Conservation (phyloP, 257 asterid species). For the Solanum paucissectum region DNA sequence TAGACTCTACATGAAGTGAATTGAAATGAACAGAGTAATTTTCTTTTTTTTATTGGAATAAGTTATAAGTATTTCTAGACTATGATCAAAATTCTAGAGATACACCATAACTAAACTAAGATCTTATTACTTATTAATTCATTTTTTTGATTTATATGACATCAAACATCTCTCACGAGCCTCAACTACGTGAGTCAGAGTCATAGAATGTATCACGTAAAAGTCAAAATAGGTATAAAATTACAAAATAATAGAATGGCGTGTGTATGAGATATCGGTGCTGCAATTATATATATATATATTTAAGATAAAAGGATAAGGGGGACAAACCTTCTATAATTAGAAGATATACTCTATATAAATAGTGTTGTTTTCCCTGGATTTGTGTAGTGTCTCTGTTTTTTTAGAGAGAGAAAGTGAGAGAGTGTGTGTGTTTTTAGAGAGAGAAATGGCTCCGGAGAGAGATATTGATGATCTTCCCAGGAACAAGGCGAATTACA, state of each 20-base stretch:
- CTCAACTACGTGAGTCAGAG: too few species aligned
- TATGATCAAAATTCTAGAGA: accelerated
- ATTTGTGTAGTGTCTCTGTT: not conserved
- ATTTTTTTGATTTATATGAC: too few species aligned
- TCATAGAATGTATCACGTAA: too few species aligned
- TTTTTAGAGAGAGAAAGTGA: not conserved
- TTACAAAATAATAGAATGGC: too few species aligned
- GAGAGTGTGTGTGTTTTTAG: not conserved
- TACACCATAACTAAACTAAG: accelerated
- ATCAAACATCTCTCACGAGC: accelerated
- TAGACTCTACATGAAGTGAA: not conserved
- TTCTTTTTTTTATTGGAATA: too few species aligned
- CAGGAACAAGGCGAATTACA: constrained; percentile 64
- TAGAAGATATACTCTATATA: not conserved
- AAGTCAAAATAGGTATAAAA: too few species aligned
- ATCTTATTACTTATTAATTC: accelerated
- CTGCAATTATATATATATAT: too few species aligned
- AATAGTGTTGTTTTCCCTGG: not conserved
- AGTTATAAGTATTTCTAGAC: accelerated
- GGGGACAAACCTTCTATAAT: not conserved
- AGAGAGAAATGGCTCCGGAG: constrained; percentile 14
- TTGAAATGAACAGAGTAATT: too few species aligned
- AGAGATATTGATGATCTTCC: constrained; percentile 87
- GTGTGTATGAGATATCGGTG: too few species aligned
- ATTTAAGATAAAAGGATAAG: too few species aligned